phyloP scores from a whole-genome alignment of 2,329 filamentous ascomycete genomes.

The Claviceps purpurea region DNA sequence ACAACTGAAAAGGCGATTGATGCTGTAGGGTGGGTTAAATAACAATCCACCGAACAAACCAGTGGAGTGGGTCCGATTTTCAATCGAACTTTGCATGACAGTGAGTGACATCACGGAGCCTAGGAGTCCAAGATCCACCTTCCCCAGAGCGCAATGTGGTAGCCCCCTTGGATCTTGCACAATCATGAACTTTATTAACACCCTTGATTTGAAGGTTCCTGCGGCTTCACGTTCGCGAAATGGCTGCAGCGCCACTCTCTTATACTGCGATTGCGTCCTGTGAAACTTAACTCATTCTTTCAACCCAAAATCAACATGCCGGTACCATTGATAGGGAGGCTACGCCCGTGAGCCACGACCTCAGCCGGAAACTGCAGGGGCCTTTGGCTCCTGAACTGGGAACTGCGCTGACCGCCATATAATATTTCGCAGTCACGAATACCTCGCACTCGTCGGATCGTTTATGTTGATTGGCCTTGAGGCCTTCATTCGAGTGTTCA shows the following conservation, averaged over 20 bases:
- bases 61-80: background rate
- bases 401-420: background rate
- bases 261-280: background rate
- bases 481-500: slow-evolving; percentile 69
- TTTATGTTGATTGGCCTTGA: slow-evolving; percentile 75
- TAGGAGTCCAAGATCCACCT: background rate
- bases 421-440: slow-evolving; percentile 51
- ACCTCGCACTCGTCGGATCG: slow-evolving; percentile 73
- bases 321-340: slow-evolving; percentile 38
- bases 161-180: background rate
- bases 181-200: background rate
- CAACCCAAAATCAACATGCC: slow-evolving; percentile 25
- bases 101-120: slow-evolving; percentile 7
- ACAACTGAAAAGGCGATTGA: background rate
- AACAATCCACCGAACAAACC: background rate
- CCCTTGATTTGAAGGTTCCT: background rate
- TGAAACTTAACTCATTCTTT: background rate
- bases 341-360: slow-evolving; percentile 31
- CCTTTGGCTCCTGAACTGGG: background rate
- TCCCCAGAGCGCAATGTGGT: background rate
- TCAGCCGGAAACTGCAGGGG: slow-evolving; percentile 1
- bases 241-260: background rate
- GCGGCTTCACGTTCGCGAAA: background rate
- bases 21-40: background rate
- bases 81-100: slow-evolving; percentile 1